phyloP scores from a whole-genome alignment of 202 grass and related monocot species.

The Saccharum hybrid region DNA sequence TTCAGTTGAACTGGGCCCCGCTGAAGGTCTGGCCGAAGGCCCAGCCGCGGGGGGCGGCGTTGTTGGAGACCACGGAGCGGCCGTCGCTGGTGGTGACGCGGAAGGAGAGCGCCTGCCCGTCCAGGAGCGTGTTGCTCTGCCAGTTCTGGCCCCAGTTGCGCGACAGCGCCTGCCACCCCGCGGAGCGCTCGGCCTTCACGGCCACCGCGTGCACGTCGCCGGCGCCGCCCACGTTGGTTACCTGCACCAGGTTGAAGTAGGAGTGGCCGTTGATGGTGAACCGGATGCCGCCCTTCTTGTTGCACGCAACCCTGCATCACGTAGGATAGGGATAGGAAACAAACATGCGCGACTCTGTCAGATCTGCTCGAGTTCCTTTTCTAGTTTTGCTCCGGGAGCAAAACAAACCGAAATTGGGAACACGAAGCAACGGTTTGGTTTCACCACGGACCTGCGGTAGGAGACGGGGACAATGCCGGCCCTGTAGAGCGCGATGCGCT shows the following conservation, averaged over 20 bases:
- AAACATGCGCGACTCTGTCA: not conserved
- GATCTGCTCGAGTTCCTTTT: not conserved
- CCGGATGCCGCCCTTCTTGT: conserved; percentile 79
- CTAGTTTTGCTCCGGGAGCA: too few relatives aligned
- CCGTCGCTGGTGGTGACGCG: conserved; percentile 75
- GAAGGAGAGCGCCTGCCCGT: conserved; percentile 74
- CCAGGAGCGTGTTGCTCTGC: conserved; percentile 72
- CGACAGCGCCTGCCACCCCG: conserved; percentile 65
- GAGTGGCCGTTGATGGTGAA: conserved; percentile 97
- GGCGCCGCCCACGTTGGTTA: conserved; percentile 87
- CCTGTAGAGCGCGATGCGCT: conserved; percentile 80
- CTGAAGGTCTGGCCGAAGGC: conserved; percentile 86
- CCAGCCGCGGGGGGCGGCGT: conserved; percentile 67
- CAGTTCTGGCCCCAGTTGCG: conserved; percentile 99
- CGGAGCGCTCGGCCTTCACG: conserved; percentile 53
- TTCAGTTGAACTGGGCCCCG: conserved; percentile 71
- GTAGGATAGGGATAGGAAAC: too few relatives aligned
- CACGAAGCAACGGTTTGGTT: rapidly evolving
- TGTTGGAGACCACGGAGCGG: conserved; percentile 59
- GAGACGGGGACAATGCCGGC: conserved; percentile 88
- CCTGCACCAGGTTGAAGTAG: conserved; percentile 96
- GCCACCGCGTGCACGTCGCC: conserved; percentile 80
- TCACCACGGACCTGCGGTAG: conserved; percentile 51
- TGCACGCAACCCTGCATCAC: conserved; percentile 63
- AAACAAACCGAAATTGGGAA: too few relatives aligned